Evolutionary conservation across 2,329 filamentous ascomycete genomes (phyloP).

Genomic region (Phyllachora maydis): DNA sequence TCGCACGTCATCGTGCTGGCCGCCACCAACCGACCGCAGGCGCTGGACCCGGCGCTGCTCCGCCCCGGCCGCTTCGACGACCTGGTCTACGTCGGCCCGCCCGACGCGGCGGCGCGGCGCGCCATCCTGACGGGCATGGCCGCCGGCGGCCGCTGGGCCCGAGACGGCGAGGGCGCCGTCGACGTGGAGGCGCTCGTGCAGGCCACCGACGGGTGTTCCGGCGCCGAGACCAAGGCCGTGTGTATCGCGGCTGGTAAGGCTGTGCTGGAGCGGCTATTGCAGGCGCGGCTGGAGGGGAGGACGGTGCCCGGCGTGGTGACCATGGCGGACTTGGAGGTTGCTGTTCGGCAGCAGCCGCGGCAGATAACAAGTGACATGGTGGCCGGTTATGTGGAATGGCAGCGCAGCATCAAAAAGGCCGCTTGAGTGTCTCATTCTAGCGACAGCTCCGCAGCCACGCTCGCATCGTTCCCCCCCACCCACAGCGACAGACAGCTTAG

Average conservation of each 20-base stretch:
- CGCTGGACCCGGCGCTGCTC: constrained; percentile 68
- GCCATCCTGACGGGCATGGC: constrained; percentile 58
- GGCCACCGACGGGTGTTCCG: constrained; percentile 58
- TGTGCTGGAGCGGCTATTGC: constrained; percentile 14
- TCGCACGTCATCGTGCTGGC: constrained; percentile 73
- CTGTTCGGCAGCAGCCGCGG: constrained; percentile 24
- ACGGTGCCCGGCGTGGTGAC: constrained; percentile 4
- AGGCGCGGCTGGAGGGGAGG: too few relatives aligned
- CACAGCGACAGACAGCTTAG: too few relatives aligned
- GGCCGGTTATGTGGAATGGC: constrained; percentile 35
- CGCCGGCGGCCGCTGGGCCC: constrained; percentile 31
- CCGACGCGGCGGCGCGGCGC: constrained; percentile 48
- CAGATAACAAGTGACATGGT: constrained; percentile 40
- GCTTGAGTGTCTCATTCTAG: too few relatives aligned
- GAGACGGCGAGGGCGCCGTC: constrained; percentile 40
- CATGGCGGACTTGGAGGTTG: constrained; percentile 17
- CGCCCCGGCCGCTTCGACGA: constrained; percentile 73
- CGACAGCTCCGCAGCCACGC: too few relatives aligned
- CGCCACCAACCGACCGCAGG: constrained; percentile 78
- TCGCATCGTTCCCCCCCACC: too few relatives aligned
- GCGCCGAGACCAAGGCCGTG: constrained; percentile 52
- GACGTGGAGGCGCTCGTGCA: constrained; percentile 41
- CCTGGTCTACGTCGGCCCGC: constrained; percentile 69
- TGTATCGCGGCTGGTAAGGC: constrained; percentile 22
- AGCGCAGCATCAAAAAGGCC: constrained; percentile 14